Percentiles rank a stretch among this genome's conserved stretches.
phyloP scores from a whole-genome alignment of 768 basidiomycete genomes.

The Amanita rubescens region DNA sequence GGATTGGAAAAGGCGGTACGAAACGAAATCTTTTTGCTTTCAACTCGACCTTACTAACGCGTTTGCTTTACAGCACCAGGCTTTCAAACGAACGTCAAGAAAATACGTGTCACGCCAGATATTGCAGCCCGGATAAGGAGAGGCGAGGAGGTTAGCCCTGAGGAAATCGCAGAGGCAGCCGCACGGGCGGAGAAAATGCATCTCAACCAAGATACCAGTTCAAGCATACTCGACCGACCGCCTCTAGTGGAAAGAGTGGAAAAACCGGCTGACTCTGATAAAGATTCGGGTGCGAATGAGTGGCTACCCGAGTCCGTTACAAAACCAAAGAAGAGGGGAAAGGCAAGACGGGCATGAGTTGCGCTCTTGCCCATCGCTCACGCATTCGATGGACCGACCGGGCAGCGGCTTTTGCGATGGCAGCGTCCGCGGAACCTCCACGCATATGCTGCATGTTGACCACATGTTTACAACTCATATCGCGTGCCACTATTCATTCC shows the following conservation, averaged over 20 bases:
- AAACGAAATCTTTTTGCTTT: not conserved
- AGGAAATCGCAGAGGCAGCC: slow-evolving; percentile 42
- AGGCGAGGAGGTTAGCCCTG: slow-evolving; percentile 46
- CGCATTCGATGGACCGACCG: too few relatives aligned
- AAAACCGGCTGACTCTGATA: slow-evolving; percentile 1
- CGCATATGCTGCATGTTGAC: too few relatives aligned
- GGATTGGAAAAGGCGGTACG: slow-evolving; percentile 50
- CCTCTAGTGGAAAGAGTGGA: slow-evolving; percentile 8
- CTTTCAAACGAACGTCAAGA: slow-evolving; percentile 46
- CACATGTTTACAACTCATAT: too few relatives aligned
- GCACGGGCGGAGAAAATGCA: slow-evolving; percentile 33
- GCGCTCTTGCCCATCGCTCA: too few relatives aligned
- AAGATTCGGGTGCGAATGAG: slow-evolving; percentile 28
- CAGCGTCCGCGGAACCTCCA: too few relatives aligned
- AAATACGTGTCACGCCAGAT: slow-evolving; percentile 45
- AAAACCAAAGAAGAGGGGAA: slow-evolving; percentile 35
- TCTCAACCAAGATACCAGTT: not conserved
- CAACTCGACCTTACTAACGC: too few relatives aligned
- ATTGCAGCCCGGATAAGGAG: slow-evolving; percentile 44
- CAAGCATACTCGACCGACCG: not conserved
- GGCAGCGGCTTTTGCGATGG: too few relatives aligned
- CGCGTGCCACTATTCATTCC: too few relatives aligned
- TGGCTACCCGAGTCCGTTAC: slow-evolving; percentile 45
- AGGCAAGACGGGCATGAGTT: slow-evolving; percentile 15
- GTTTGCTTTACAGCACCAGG: slow-evolving; percentile 26